Conservation (phyloP, 305 asterid species). For the Ilex paraguariensis region DNA sequence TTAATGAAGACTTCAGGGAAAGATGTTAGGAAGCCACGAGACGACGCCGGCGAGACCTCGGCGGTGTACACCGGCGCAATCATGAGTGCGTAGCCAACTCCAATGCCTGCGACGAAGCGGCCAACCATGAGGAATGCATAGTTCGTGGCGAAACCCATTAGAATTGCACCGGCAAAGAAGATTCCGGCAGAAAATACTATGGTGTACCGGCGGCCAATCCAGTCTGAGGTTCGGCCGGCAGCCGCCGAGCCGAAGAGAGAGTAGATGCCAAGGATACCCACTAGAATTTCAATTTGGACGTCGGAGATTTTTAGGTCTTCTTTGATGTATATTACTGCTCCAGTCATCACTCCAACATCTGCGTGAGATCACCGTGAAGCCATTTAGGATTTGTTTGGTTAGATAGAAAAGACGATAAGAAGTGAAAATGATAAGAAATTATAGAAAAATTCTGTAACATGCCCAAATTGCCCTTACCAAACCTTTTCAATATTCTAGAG, state of each 20-base stretch:
- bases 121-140: conserved; percentile 45
- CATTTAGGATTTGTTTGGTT: too few relatives aligned
- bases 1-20: conserved; percentile 61
- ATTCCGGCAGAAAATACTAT: conserved; percentile 29
- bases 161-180: conserved; percentile 40
- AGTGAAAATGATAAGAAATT: too few relatives aligned
- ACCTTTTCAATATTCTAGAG: too few relatives aligned
- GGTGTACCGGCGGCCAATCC: conserved; percentile 54
- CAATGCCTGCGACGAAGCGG: conserved; percentile 49
- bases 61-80: conserved; percentile 57
- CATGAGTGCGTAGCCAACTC: conserved; percentile 50
- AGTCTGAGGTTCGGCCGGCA: conserved; percentile 50
- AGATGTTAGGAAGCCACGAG: conserved; percentile 49
- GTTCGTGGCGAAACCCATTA: conserved; percentile 40
- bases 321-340: conserved; percentile 41
- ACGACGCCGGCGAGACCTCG: conserved; percentile 51
- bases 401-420: too few relatives aligned
- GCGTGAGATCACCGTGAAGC: background rate
- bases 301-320: conserved; percentile 33
- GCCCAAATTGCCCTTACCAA: too few relatives aligned
- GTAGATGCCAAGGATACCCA: conserved; percentile 34
- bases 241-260: conserved; percentile 44
- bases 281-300: conserved; percentile 32
- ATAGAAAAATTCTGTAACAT: too few relatives aligned
- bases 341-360: conserved; percentile 53